A percentile compares a stretch with the other conserved stretches of the same genome.
These are phyloP conservation scores for Coemansia sp. DNA, from an alignment of 192 early-diverging fungal genomes.

Conservation along the genomic window DNA sequence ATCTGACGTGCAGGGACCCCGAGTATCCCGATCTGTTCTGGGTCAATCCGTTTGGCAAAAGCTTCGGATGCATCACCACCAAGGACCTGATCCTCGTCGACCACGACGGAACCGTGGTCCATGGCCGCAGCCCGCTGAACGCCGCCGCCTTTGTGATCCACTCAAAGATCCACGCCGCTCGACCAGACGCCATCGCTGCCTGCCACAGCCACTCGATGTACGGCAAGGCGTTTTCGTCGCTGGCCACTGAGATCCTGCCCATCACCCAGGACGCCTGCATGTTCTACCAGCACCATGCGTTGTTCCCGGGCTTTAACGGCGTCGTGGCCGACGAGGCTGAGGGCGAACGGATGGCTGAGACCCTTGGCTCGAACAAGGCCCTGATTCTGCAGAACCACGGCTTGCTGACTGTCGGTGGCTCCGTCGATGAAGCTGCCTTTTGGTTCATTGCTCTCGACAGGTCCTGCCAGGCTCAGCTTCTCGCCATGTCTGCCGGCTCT, in stretches of 20 bases:
- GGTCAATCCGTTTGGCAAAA: constrained; percentile 60
- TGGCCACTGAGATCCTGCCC: constrained; percentile 46
- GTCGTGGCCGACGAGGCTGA: constrained; percentile 58
- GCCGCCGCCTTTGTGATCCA: constrained; percentile 64
- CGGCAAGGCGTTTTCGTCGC: constrained; percentile 58
- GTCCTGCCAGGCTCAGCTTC: constrained; percentile 56
- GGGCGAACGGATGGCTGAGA: constrained; percentile 54
- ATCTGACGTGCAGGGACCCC: constrained; percentile 60
- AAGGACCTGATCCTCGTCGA: constrained; percentile 60
- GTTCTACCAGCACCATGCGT: constrained; percentile 56
- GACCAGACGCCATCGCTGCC: constrained; percentile 53
- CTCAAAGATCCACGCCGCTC: constrained; percentile 54
- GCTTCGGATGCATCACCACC: constrained; percentile 56
- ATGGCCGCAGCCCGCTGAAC: constrained; percentile 54
- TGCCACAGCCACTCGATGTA: constrained; percentile 63
- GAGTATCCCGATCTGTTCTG: constrained; percentile 59
- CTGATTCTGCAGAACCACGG: constrained; percentile 63
- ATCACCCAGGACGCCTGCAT: constrained; percentile 63
- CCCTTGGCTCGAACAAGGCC: constrained; percentile 54
- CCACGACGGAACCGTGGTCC: constrained; percentile 53
- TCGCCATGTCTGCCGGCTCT: constrained; percentile 54
- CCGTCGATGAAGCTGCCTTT: constrained; percentile 58
- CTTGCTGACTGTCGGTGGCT: constrained; percentile 54
- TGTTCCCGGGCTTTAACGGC: constrained; percentile 57
- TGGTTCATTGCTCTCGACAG: constrained; percentile 59